These are phyloP conservation scores for Lactarius sp. DNA, from an alignment of 768 basidiomycete species.

Conservation along the genomic window DNA sequence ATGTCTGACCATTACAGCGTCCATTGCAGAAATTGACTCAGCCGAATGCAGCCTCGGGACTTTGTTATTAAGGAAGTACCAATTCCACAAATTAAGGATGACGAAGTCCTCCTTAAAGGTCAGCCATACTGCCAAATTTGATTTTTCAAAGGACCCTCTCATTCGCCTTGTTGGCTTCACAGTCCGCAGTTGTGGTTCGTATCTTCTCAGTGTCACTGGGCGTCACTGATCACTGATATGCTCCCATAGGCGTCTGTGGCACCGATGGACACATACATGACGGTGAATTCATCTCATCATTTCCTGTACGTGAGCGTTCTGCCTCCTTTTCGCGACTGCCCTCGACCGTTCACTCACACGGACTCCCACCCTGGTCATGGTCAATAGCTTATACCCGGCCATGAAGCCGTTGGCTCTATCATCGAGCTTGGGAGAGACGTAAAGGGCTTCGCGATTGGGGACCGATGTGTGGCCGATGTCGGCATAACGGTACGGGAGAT, in stretches of 20 bases:
- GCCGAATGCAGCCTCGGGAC: constrained; percentile 47
- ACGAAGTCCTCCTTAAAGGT: constrained; percentile 77
- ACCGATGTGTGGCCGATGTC: constrained; percentile 82
- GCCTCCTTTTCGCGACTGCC: neutral
- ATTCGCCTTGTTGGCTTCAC: neutral
- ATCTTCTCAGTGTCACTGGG: neutral
- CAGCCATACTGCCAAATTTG: neutral
- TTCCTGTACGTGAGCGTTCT: constrained; percentile 45
- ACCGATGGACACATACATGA: constrained; percentile 60
- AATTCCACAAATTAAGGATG: constrained; percentile 57
- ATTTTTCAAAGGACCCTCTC: neutral
- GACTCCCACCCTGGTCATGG: neutral
- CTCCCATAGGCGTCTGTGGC: constrained; percentile 52
- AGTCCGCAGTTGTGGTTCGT: constrained; percentile 31
- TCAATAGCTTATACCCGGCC: constrained; percentile 61
- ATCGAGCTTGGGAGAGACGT: constrained; percentile 78
- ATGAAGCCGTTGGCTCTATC: constrained; percentile 69
- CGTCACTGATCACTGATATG: constrained; percentile 5
- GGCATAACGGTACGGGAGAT: constrained; percentile 53
- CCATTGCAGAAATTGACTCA: constrained; percentile 19
- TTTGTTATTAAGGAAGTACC: constrained; percentile 66
- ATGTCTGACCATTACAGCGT: constrained; percentile 19
- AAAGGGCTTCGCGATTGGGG: constrained; percentile 67
- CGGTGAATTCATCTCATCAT: constrained; percentile 68
- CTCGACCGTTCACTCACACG: neutral